phyloP scores from a whole-genome alignment of 768 basidiomycete genomes.

The Coprinopsis cinerea region DNA sequence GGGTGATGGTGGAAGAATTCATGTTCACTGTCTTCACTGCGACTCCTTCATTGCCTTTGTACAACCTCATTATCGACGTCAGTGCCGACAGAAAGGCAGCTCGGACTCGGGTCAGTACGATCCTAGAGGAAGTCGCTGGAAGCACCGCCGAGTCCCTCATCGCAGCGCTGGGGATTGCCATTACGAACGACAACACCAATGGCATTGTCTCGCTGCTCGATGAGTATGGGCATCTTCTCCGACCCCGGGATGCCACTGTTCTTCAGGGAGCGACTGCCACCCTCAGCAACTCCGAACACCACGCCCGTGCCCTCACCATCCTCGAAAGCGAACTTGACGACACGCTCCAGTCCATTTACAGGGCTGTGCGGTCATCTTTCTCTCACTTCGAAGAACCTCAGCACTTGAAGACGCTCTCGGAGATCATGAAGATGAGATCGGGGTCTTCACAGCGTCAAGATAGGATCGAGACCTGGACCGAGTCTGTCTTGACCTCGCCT shows the following conservation, averaged over 20 bases:
- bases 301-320: slow-evolving; percentile 33
- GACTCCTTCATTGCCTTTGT: slow-evolving; percentile 44
- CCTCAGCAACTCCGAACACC: slow-evolving; percentile 26
- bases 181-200: slow-evolving; percentile 27
- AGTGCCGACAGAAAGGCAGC: slow-evolving; percentile 30
- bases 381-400: slow-evolving; percentile 36
- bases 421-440: slow-evolving; percentile 38
- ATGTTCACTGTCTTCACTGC: slow-evolving; percentile 44
- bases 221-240: slow-evolving; percentile 48
- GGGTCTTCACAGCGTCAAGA: slow-evolving; percentile 35
- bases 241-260: slow-evolving; percentile 45
- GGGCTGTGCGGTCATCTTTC: slow-evolving; percentile 41
- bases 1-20: slow-evolving; percentile 37
- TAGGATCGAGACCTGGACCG: slow-evolving; percentile 49
- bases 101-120: slow-evolving; percentile 23
- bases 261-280: slow-evolving; percentile 41
- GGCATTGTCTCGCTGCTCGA: slow-evolving; percentile 38
- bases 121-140: slow-evolving; percentile 37
- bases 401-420: slow-evolving; percentile 34
- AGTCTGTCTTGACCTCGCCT: slow-evolving; percentile 36
- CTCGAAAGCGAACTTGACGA: slow-evolving; percentile 50
- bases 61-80: slow-evolving; percentile 29
- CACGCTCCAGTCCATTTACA: slow-evolving; percentile 34
- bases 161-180: slow-evolving; percentile 50
- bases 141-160: slow-evolving; percentile 46